A percentile compares a stretch with the other conserved stretches of the same genome.
phyloP scores from a whole-genome alignment of 2,329 filamentous ascomycete species.

The Cladosporium sp. region DNA sequence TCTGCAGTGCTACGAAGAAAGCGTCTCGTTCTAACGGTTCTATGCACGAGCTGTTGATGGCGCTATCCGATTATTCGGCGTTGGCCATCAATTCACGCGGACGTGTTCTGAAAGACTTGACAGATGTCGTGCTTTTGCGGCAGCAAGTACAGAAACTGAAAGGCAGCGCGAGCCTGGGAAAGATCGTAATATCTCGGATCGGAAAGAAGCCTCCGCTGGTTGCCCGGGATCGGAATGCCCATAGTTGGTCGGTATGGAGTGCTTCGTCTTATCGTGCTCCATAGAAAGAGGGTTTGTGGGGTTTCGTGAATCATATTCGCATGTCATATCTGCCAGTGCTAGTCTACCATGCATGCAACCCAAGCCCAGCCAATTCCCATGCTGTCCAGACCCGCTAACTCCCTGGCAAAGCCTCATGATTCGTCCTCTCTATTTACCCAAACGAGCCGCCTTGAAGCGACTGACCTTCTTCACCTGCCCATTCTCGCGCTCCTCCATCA shows the following conservation, averaged over 20 bases:
- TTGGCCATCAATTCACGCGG: not conserved
- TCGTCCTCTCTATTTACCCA: constrained; percentile 25
- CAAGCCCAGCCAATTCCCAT: not conserved
- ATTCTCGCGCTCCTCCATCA: constrained; percentile 50
- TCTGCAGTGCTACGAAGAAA: not conserved
- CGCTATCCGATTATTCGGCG: fast-evolving
- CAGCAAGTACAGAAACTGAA: not conserved
- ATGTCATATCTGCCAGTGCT: not conserved
- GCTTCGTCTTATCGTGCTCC: too few relatives aligned
- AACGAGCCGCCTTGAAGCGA: constrained; percentile 39
- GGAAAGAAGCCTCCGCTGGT: too few relatives aligned
- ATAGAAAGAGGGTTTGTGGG: too few relatives aligned
- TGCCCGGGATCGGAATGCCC: too few relatives aligned
- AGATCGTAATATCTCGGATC: too few relatives aligned
- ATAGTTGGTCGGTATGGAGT: too few relatives aligned
- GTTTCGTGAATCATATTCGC: not conserved
- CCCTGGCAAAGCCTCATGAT: not conserved
- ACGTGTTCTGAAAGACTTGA: not conserved
- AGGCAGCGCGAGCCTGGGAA: not conserved
- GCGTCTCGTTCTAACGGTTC: not conserved
- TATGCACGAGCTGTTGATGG: not conserved
- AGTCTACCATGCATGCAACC: not conserved
- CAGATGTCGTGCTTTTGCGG: not conserved
- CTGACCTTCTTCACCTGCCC: constrained; percentile 42
- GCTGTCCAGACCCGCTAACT: not conserved